Evolutionary conservation across 768 basidiomycete genomes (phyloP), one percentile per base, ranked within the genome.

Genomic region (Leccinum disarticulatum): DNA sequence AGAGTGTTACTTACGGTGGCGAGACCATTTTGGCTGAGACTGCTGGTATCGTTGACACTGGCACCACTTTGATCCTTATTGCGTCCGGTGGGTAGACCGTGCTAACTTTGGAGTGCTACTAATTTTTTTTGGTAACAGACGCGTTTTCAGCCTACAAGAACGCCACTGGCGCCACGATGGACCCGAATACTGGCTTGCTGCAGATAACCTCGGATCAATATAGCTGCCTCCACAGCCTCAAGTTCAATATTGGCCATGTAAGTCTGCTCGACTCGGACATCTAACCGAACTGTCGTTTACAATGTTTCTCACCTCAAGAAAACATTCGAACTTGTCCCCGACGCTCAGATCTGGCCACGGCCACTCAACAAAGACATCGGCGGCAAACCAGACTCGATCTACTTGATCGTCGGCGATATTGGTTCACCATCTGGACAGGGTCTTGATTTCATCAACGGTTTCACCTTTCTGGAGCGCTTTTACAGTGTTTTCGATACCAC

Each of bases 1-100:
- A 87, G 71, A 77, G 77, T 58, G 74, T 86, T 59, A 75, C 73
- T 17, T 85, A 84, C 60, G 83, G 84, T 6, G 67, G 72, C 9
- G 79, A 75, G 11, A 72, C 73, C 25, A 83, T 86, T 55, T 71
- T 86, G 56, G 30, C 72, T 8, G 68, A 56, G 54, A 80, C 79
- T 35, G 80, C 82, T 35, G 86, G 85, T 59, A 83, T 87, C 59
- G 82, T 87, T 54, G 85, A 86, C 66, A 86, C 85, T 27, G 83
- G 82, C 13, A 84, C 82, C 14, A 83, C 83, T 27, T 74, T 84
- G 61, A 68, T 84, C 54, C 74, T 82, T 50, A 59, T 84, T 47
- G 79, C 81, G n/a, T 72, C 78, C 38, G 76, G 72, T 72, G 33
- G 68, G 72, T 65, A 28, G 15, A 52, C 17, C 48, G 13, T 17